Evolutionary conservation across 805 yeast species (phyloP).

Genomic region (Candida endomychidarum): DNA sequence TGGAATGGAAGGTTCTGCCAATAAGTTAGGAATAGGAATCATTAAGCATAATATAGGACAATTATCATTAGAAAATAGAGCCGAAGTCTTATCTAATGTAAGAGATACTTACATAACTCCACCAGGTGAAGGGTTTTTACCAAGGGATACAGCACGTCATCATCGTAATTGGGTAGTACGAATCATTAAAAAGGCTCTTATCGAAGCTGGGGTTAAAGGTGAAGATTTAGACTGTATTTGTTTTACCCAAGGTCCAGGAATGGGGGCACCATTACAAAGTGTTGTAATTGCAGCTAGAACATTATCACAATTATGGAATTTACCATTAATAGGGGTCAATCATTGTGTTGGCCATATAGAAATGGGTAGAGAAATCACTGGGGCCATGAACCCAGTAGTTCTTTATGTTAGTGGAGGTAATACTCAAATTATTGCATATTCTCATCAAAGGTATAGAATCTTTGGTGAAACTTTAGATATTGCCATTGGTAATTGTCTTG

Average conservation of each 20-base stretch:
- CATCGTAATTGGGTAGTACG: slow-evolving; percentile 94
- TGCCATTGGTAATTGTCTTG: slow-evolving; percentile 96
- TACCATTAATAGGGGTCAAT: slow-evolving; percentile 91
- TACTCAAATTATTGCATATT: slow-evolving; percentile 96
- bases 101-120: slow-evolving; percentile 96
- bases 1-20: slow-evolving; percentile 97
- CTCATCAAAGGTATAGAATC: slow-evolving; percentile 90
- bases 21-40: slow-evolving; percentile 92
- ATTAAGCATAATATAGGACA: slow-evolving; percentile 71
- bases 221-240: slow-evolving; percentile 74
- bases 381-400: slow-evolving; percentile 97
- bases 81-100: slow-evolving; percentile 80
- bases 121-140: slow-evolving; percentile 97
- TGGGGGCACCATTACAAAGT: slow-evolving; percentile 97
- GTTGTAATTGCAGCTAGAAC: slow-evolving; percentile 93
- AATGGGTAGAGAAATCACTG: slow-evolving; percentile 98
- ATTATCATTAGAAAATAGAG: slow-evolving; percentile 55
- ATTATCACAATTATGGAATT: slow-evolving; percentile 70
- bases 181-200: slow-evolving; percentile 62
- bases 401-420: slow-evolving; percentile 97
- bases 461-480: slow-evolving; percentile 99
- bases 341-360: slow-evolving; percentile 98
- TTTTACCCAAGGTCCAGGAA: slow-evolving; percentile 98
- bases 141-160: slow-evolving; percentile 95
- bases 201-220: slow-evolving; percentile 54